Conservation (phyloP, 495 filamentous ascomycete genomes). For the Daldinia bambusicola region DNA sequence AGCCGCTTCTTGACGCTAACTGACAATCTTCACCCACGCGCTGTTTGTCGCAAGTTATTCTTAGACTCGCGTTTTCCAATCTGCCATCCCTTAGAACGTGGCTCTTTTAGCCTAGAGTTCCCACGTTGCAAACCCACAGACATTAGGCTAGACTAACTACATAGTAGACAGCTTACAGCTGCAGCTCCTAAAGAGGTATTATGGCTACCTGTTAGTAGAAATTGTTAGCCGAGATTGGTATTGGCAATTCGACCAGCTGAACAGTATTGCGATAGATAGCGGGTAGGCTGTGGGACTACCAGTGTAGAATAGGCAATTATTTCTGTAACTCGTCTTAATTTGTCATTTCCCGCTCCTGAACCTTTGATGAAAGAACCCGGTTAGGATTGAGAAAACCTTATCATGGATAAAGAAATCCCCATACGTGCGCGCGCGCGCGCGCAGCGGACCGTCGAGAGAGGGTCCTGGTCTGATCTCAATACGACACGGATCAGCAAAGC, state of each 20-base stretch:
- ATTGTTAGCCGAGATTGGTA: not conserved
- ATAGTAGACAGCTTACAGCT: not conserved
- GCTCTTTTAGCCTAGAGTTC: constrained; percentile 11
- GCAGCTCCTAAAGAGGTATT: not conserved
- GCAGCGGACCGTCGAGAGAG: constrained; percentile 32
- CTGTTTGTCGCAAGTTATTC: not conserved
- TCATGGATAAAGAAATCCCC: constrained; percentile 26
- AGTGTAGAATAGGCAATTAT: not conserved
- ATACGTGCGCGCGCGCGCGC: constrained; percentile 29
- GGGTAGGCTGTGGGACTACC: not conserved
- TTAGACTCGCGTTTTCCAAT: not conserved
- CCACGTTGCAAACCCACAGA: constrained; percentile 9
- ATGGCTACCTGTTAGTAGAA: not conserved
- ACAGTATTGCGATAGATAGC: not conserved
- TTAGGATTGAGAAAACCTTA: constrained; percentile 24
- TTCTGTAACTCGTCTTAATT: constrained; percentile 21
- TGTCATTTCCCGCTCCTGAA: constrained; percentile 12
- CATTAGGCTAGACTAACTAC: not conserved
- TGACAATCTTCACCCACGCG: not conserved
- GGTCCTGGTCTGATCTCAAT: constrained; percentile 28
- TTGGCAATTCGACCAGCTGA: constrained; percentile 1
- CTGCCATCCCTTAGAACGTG: not conserved
- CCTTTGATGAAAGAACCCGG: constrained; percentile 17
- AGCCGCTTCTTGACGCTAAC: not conserved
- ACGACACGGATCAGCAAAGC: constrained; percentile 25